Conservation (phyloP, 2,329 filamentous ascomycete genomes). For the Fusarium sp. region DNA sequence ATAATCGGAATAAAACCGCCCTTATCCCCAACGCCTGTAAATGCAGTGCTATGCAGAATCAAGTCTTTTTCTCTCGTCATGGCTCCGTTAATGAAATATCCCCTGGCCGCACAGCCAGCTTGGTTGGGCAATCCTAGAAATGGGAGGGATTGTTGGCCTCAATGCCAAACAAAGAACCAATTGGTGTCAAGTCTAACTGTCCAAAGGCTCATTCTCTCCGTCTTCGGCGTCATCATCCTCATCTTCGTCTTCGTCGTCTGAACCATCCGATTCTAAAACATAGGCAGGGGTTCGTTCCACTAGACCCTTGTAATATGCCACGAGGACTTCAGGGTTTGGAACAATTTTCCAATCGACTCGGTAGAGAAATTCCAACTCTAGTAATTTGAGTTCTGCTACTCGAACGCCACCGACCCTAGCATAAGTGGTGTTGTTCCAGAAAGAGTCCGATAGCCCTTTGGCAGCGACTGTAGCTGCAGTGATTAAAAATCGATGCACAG, state of each 20-base stretch:
- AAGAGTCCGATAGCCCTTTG: constrained; percentile 94
- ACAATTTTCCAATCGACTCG: constrained; percentile 97
- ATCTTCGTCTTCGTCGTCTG: constrained; percentile 46
- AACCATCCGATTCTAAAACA: constrained; percentile 55
- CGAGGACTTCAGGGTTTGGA: constrained; percentile 90
- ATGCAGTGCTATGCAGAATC: constrained; percentile 36
- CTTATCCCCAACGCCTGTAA: constrained; percentile 38
- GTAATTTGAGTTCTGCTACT: constrained; percentile 84
- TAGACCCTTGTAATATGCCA: constrained; percentile 91
- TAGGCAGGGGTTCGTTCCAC: constrained; percentile 74
- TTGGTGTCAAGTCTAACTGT: constrained; percentile 13
- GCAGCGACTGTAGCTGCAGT: constrained; percentile 94
- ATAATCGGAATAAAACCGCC: constrained; percentile 22
- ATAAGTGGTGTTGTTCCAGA: constrained; percentile 98
- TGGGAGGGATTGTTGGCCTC: background rate
- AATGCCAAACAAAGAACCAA: constrained; percentile 1
- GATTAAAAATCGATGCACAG: constrained; percentile 96
- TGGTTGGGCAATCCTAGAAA: background rate
- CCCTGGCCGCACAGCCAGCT: background rate
- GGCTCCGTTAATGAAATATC: constrained; percentile 10
- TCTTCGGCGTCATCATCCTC: constrained; percentile 38
- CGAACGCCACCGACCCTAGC: constrained; percentile 93
- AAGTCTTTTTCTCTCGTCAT: constrained; percentile 16
- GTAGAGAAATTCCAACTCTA: constrained; percentile 94
- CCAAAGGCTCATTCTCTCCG: constrained; percentile 16